phyloP scores from a whole-genome alignment of 2,329 filamentous ascomycete genomes.

The Madurella mycetomatis region DNA sequence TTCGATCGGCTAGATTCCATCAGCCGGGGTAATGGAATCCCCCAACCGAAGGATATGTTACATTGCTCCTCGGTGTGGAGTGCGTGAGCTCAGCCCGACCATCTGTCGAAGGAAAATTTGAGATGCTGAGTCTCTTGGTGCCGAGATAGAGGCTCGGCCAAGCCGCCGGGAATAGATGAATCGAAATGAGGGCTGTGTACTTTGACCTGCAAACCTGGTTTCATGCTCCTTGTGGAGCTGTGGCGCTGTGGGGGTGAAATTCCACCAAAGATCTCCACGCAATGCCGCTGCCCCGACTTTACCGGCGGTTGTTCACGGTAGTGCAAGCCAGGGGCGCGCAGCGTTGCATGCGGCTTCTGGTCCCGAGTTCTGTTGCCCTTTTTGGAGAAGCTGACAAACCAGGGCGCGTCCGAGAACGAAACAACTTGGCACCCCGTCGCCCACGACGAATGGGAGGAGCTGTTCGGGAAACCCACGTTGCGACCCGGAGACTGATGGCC shows the following conservation, averaged over 20 bases:
- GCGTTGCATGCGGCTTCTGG: conserved; percentile 14
- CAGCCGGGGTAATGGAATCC: background rate
- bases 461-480: conserved; percentile 1
- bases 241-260: background rate
- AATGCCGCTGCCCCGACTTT: conserved; percentile 1
- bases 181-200: background rate
- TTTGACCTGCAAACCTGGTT: conserved; percentile 9
- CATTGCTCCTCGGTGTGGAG: background rate
- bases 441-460: conserved; percentile 8
- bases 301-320: background rate
- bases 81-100: background rate
- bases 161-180: conserved; percentile 13
- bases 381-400: conserved; percentile 1
- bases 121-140: background rate
- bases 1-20: background rate
- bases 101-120: conserved; percentile 3
- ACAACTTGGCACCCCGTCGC: conserved; percentile 9
- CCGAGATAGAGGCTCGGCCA: background rate
- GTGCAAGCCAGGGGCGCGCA: background rate
- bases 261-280: background rate
- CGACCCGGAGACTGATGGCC: conserved; percentile 1
- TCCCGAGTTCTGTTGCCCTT: conserved; percentile 12
- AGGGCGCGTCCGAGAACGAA: background rate
- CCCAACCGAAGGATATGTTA: background rate
- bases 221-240: background rate